Evolutionary conservation across 1,284 basidiomycete genomes (phyloP), one percentile per base, ranked within the genome.

Genomic region (Anthracocystis setariae): DNA sequence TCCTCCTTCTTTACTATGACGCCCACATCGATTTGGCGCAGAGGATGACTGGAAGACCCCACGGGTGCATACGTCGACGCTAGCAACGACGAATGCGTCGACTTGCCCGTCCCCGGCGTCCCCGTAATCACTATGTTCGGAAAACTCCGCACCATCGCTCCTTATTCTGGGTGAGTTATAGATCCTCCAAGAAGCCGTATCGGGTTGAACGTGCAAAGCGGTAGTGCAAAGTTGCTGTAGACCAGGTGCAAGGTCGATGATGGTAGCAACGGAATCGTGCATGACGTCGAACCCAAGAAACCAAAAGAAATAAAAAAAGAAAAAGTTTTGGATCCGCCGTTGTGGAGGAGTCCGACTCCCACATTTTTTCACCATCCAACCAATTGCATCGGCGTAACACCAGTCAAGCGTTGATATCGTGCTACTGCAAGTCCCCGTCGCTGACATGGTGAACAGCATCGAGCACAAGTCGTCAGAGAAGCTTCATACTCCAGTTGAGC

Each of bases 81-180:
- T 8, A 82, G 72, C 18, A 75, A 65, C 3, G 61, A 56, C 33
- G 97, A 91, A 84, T 93, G 92, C 0, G 94, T 94, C 2, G 94
- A 91, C 84, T 99, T 99, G 65, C 88, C 88, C 12, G 87, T 87
- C 17, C 91, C 91, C 13, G 92, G 91, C 25, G 91, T 93, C 65
- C 94, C 95, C 43, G 95, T 98, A 77, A 98, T 89, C 70, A 98
- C 86, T 79, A 98, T 93, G 70, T 94, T 90, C 37, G 95, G 95
- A 76, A 54, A 81, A 12, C 61, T 71, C 23, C 66, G 65, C 7
- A 73, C 68, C 68, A 71, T 71, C 0, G 20, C 25, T 44, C 18
- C 10, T 8, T n/a, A n/a, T n/a, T n/a, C n/a, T n/a, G n/a, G n/a
- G n/a, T n/a, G n/a, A n/a, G n/a, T n/a, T n/a, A n/a, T n/a, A n/a